phyloP scores from a whole-genome alignment of 2,329 filamentous ascomycete genomes.

The Pseudopyricularia cyperi region DNA sequence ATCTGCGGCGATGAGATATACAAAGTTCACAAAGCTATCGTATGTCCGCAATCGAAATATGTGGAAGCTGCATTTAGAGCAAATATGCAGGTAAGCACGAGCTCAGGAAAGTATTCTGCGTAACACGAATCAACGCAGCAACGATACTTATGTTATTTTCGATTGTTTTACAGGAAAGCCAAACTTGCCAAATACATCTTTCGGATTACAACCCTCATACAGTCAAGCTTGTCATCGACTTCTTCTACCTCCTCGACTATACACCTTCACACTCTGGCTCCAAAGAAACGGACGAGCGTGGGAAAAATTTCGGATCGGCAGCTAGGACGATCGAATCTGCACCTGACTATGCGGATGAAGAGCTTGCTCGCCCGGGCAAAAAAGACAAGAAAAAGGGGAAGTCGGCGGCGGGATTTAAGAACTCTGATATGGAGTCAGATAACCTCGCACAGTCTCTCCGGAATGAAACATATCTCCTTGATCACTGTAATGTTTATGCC shows the following conservation, averaged over 20 bases:
- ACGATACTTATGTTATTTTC: too few relatives aligned
- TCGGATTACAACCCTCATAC: slow-evolving; percentile 1
- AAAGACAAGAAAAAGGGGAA: background rate
- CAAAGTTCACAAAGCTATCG: slow-evolving; percentile 2
- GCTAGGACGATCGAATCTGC: too few relatives aligned
- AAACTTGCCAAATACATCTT: background rate
- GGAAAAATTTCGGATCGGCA: too few relatives aligned
- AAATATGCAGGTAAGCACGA: background rate
- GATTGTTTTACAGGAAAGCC: background rate
- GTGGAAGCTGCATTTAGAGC: background rate
- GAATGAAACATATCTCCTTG: background rate
- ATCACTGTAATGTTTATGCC: background rate
- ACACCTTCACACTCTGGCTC: background rate
- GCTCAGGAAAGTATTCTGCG: too few relatives aligned
- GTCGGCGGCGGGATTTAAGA: background rate
- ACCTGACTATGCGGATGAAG: too few relatives aligned
- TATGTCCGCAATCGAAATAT: slow-evolving; percentile 1
- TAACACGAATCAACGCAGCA: background rate
- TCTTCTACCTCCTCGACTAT: slow-evolving; percentile 1
- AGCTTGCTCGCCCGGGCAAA: too few relatives aligned
- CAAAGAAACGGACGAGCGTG: background rate
- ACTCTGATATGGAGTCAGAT: background rate
- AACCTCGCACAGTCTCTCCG: background rate
- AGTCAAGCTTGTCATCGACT: slow-evolving; percentile 1
- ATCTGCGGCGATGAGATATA: background rate